These are phyloP conservation scores for Antitrichia curtipendula DNA, from an alignment of 225 moss, liverwort and hornwort species.

Conservation along the genomic window DNA sequence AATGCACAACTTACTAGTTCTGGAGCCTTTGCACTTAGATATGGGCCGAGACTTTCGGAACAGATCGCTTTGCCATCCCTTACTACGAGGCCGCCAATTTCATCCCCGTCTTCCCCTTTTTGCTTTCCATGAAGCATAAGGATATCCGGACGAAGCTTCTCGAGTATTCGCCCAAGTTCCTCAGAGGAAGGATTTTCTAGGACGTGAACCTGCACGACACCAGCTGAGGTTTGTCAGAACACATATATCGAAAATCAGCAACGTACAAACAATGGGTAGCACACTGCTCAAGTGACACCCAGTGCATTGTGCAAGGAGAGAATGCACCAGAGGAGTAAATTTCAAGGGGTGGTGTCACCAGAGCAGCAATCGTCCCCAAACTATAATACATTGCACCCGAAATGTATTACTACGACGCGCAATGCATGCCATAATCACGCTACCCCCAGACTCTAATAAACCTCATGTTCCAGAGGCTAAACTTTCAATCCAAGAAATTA, in stretches of 20 bases:
- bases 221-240: background rate
- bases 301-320: background rate
- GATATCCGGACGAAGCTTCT: constrained; percentile 69
- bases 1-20: constrained; percentile 41
- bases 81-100: constrained; percentile 40
- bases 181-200: constrained; percentile 62
- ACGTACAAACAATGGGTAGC: background rate
- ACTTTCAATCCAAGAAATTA: background rate
- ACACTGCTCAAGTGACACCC: background rate
- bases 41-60: constrained; percentile 38
- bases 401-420: background rate
- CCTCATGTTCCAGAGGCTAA: background rate
- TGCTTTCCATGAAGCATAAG: constrained; percentile 74
- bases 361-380: background rate
- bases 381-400: background rate
- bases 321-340: background rate
- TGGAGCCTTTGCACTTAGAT: constrained; percentile 54
- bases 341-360: background rate
- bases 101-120: constrained; percentile 25
- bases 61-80: constrained; percentile 45
- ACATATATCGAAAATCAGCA: background rate
- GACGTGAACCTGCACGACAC: constrained; percentile 52
- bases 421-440: background rate
- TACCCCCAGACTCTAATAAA: background rate
- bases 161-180: constrained; percentile 63